Evolutionary conservation across 805 yeast genomes (phyloP), one percentile per base, ranked within the genome.

Genomic region (Ogataea populi-albae): DNA sequence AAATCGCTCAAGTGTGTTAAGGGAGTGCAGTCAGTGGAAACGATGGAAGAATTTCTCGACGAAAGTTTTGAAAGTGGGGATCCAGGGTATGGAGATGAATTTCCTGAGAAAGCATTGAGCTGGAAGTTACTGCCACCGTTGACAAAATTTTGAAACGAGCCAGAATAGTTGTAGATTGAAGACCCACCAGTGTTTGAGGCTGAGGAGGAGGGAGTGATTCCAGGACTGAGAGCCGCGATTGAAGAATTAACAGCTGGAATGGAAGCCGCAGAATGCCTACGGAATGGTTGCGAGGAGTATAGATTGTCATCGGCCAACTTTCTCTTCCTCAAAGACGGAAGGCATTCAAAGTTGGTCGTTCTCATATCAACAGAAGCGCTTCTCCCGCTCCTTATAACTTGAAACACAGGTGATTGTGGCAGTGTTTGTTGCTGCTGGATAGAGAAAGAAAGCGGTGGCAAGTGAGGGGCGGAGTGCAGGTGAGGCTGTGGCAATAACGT

Each of bases 201-300:
- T n/a, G n/a, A n/a, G n/a, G n/a, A n/a, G n/a, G n/a, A n/a, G n/a
- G n/a, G n/a, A n/a, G n/a, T n/a, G n/a, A 25, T 30, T 6, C n/a
- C 16, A 10, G n/a, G 14, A 16, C 17, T 15, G 20, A 10, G 20
- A 8, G 31, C 12, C 11, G 14, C 20, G 31, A 9, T 7, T 7
- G 20, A 14, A 17, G 31, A 8, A 7, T n/a, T n/a, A n/a, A n/a
- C n/a, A n/a, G n/a, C n/a, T n/a, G n/a, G n/a, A n/a, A n/a, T n/a
- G n/a, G n/a, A n/a, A n/a, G 64, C 62, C 8, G 59, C 62, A 7
- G 64, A 59, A 34, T 58, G 62, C 37, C 64, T 52, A 27, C 64
- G 50, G 7, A 43, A 23, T 4, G 57, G 54, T 24, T 46, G 49
- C 8, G 38, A 34, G 4, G 43, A 29, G 10, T 26, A 14, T 2